phyloP scores from a whole-genome alignment of 2,329 filamentous ascomycete species.

The Penicillium sp. region DNA sequence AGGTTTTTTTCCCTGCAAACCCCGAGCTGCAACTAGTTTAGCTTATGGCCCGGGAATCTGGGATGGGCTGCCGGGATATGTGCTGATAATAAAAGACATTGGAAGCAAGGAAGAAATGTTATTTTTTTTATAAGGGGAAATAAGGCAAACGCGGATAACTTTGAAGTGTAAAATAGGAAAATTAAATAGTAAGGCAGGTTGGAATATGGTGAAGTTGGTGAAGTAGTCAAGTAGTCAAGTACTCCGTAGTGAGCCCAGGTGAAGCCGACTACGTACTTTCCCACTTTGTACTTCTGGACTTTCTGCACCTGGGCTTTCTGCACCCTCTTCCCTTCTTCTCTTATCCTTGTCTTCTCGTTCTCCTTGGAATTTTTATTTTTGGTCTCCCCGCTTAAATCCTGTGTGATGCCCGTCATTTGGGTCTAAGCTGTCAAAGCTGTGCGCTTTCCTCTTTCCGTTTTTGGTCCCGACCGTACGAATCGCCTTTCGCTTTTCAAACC shows the following conservation, averaged over 20 bases:
- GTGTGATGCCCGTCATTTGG: neutral
- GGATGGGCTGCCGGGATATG: neutral
- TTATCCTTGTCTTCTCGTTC: neutral
- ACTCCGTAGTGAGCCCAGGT: neutral
- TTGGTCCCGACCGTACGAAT: neutral
- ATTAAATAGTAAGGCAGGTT: no score
- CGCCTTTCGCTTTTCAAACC: neutral
- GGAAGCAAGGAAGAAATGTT: neutral
- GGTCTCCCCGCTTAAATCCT: no score
- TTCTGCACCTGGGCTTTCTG: neutral
- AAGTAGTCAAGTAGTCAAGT: neutral
- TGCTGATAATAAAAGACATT: no score
- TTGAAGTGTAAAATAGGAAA: no score
- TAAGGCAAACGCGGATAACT: no score
- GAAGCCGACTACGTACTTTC: constrained; percentile 1
- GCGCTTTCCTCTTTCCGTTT: neutral
- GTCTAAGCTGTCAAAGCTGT: neutral
- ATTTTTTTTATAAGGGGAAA: no score
- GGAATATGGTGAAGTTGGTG: no score
- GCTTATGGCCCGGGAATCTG: neutral
- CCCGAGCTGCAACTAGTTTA: neutral
- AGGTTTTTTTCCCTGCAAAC: neutral
- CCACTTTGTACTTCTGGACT: constrained; percentile 3
- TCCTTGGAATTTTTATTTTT: neutral
- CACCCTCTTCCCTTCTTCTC: neutral